A percentile compares a stretch with the other conserved stretches of the same genome.
These are phyloP conservation scores for Didymella pinodella DNA, from an alignment of 2,329 filamentous ascomycete species.

Conservation along the genomic window DNA sequence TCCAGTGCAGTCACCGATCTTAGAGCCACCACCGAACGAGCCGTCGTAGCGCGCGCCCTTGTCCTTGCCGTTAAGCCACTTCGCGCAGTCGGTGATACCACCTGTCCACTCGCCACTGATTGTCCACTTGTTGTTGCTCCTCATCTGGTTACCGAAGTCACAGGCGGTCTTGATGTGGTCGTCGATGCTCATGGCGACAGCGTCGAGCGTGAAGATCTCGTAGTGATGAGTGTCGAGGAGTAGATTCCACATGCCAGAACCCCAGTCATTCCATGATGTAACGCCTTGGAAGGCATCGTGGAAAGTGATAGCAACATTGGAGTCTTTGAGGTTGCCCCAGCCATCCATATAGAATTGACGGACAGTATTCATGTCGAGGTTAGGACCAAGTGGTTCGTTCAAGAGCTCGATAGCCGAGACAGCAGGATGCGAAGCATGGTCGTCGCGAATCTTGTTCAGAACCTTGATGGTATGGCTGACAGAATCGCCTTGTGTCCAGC, in stretches of 20 bases:
- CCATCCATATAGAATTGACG: constrained; percentile 59
- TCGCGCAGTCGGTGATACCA: constrained; percentile 58
- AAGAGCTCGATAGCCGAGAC: constrained; percentile 58
- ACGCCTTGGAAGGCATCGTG: constrained; percentile 59
- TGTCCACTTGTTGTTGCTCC: constrained; percentile 56
- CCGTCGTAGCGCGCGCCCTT: constrained; percentile 59
- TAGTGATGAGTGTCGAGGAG: constrained; percentile 60
- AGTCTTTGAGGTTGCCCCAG: constrained; percentile 56
- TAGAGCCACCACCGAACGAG: constrained; percentile 47
- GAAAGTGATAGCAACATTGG: constrained; percentile 54
- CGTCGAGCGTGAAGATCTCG: constrained; percentile 55
- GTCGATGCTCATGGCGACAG: constrained; percentile 49
- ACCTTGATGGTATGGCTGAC: constrained; percentile 53
- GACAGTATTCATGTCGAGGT: constrained; percentile 54
- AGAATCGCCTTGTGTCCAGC: constrained; percentile 56
- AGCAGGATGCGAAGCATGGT: constrained; percentile 55
- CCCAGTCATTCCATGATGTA: constrained; percentile 55
- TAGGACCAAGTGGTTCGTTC: constrained; percentile 57
- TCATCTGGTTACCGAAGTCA: constrained; percentile 56
- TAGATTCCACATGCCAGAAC: constrained; percentile 54
- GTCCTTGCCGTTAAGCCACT: constrained; percentile 58
- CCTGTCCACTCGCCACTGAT: constrained; percentile 59
- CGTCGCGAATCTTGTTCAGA: constrained; percentile 58
- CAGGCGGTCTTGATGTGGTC: constrained; percentile 55
- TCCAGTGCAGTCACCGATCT: constrained; percentile 55